Evolutionary conservation across 2,329 filamentous ascomycete genomes (phyloP), one percentile per base, ranked within the genome.

Genomic region (Fusarium veterinarium): DNA sequence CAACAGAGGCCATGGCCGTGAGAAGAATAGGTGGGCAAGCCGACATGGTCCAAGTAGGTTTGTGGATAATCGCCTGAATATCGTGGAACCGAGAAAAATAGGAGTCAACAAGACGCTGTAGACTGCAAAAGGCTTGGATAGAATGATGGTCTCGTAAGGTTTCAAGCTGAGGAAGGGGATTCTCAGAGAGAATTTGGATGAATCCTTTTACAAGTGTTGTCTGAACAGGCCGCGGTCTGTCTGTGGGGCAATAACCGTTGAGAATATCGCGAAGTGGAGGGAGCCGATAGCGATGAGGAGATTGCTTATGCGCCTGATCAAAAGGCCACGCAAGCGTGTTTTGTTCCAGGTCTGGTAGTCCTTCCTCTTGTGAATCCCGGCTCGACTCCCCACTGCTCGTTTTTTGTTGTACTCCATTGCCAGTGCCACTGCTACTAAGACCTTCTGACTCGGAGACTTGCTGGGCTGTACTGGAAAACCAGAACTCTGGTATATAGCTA

Each of bases 201-300:
- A 45, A 58, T 6, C 59, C 59, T 1, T 61, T 40, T 0, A 61
- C 38, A 1, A 61, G 40, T 25, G 31, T 44, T 25, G 38, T 19
- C 7, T 57, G 40, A 13, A 31, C 53, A 13, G 53, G 53, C 1
- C n/a, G 9, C 5, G 51, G 35, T 10, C 37, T 14, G 20, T 33
- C 14, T 9, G 53, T 23, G 2, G 38, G 28, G 4, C 31, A 31
- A 4, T 40, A 40, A n/a, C 31, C 30, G 17, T 28, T 35, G 5
- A 61, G 23, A 11, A 61, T 42, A 20, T 57, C 59, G 20, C 49
- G 37, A 2, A 61, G 59, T 5, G 59, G 59, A 28, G 59, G 59
- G 0, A 57, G 59, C 4, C 14, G 49, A 25, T 57, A 61, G 9
- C 25, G 38, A 30, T 17, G 40, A 4, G 59, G 31, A 0, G 31